These are phyloP conservation scores for Candida montana DNA, from an alignment of 805 yeast genomes.

Conservation along the genomic window DNA sequence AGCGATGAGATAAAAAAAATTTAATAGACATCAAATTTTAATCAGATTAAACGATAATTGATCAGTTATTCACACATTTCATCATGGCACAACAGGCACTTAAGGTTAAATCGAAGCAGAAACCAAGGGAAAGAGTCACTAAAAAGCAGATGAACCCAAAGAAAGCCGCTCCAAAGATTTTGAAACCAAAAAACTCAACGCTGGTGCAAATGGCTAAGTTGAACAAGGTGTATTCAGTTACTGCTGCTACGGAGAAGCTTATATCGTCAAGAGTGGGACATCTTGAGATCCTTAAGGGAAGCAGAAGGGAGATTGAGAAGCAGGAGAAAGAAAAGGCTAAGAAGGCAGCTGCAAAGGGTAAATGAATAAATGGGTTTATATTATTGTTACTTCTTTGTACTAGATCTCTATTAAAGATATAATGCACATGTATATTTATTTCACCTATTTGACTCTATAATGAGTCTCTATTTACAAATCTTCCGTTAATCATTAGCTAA, in stretches of 20 bases:
- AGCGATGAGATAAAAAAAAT: constrained; percentile 1
- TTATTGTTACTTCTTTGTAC: too few species aligned
- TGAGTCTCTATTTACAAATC: too few species aligned
- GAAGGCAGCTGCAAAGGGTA: constrained; percentile 20
- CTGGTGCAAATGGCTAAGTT: constrained; percentile 49
- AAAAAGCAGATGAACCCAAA: constrained; percentile 61
- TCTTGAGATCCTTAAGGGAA: constrained; percentile 84
- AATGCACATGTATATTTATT: too few species aligned
- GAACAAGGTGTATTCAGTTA: constrained; percentile 43
- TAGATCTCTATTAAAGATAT: too few species aligned
- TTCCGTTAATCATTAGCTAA: constrained; percentile 15
- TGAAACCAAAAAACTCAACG: constrained; percentile 60
- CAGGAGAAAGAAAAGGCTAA: constrained; percentile 39
- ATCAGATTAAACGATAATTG: too few species aligned
- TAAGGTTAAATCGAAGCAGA: constrained; percentile 41
- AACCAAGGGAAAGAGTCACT: constrained; percentile 38
- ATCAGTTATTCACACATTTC: background rate
- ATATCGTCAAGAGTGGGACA: constrained; percentile 92
- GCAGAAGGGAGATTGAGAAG: constrained; percentile 77
- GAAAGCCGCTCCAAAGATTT: constrained; percentile 68
- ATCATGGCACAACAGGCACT: constrained; percentile 70
- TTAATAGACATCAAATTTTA: too few species aligned
- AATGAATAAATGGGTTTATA: constrained; percentile 1
- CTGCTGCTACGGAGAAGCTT: constrained; percentile 72
- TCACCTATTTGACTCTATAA: too few species aligned